These are phyloP conservation scores for Begonia fuchsioides DNA, from an alignment of 306 rosid species.

Conservation along the genomic window DNA sequence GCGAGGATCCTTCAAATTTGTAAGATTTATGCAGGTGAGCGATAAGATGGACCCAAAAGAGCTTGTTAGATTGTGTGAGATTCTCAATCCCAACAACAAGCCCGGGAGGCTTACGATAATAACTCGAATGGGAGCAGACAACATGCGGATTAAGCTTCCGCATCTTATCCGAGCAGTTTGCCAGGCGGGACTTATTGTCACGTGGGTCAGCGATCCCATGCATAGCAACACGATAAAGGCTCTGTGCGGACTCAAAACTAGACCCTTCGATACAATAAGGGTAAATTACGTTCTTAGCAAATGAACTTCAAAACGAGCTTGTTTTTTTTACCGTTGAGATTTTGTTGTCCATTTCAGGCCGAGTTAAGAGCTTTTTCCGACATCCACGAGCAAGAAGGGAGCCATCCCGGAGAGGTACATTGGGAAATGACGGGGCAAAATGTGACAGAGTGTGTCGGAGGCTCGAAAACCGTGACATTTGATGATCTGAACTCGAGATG, in stretches of 20 bases:
- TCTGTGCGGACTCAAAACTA: slow-evolving; percentile 33
- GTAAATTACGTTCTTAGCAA: slow-evolving; percentile 6
- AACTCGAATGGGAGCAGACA: slow-evolving; percentile 34
- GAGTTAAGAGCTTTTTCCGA: slow-evolving; percentile 35
- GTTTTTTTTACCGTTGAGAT: not conserved
- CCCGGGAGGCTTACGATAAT: slow-evolving; percentile 27
- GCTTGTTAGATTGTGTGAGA: slow-evolving; percentile 28
- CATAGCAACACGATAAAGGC: slow-evolving; percentile 38
- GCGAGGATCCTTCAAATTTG: no score
- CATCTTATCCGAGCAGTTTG: slow-evolving; percentile 24
- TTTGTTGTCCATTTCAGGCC: slow-evolving; percentile 12
- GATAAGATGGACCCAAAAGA: slow-evolving; percentile 30
- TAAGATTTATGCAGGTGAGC: slow-evolving; percentile 24
- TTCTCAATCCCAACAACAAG: slow-evolving; percentile 20
- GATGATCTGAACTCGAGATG: slow-evolving; percentile 29
- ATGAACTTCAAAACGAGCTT: not conserved
- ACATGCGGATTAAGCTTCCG: slow-evolving; percentile 29
- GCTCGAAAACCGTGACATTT: slow-evolving; percentile 21
- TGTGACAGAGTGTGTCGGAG: slow-evolving; percentile 31
- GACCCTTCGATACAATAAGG: slow-evolving; percentile 28
- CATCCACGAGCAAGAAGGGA: slow-evolving; percentile 35
- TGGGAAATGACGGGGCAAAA: slow-evolving; percentile 37
- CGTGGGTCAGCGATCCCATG: slow-evolving; percentile 40
- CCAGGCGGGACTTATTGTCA: slow-evolving; percentile 26
- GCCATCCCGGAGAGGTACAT: slow-evolving; percentile 34